Percentiles rank a stretch among this genome's conserved stretches.
phyloP scores from a whole-genome alignment of 176 grass and related monocot species.

The Miscanthus lutarioriparius region DNA sequence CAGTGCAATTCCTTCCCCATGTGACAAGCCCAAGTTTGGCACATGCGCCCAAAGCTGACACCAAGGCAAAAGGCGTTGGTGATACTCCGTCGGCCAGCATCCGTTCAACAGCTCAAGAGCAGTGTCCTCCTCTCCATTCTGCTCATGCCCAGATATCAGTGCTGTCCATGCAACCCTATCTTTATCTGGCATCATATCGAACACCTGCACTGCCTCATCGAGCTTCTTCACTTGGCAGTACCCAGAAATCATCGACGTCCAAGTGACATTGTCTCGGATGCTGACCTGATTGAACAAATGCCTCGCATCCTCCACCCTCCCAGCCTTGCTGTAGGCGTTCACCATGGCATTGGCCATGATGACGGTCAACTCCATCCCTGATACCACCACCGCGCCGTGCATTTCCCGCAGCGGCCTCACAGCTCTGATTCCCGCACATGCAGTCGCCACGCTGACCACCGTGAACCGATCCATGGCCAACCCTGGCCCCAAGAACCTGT shows the following conservation, averaged over 20 bases:
- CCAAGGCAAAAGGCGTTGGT: conserved; percentile 49
- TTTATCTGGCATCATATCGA: conserved; percentile 42
- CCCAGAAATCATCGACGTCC: conserved; percentile 59
- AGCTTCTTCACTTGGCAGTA: conserved; percentile 43
- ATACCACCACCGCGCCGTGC: conserved; percentile 41
- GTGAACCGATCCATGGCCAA: conserved; percentile 54
- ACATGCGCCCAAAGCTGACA: conserved; percentile 54
- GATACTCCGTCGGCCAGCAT: conserved; percentile 49
- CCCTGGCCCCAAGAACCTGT: conserved; percentile 31
- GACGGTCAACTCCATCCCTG: conserved; percentile 49
- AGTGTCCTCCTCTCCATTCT: conserved; percentile 61
- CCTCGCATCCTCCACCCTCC: conserved; percentile 41
- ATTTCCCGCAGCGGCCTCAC: conserved; percentile 43
- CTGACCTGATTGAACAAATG: conserved; percentile 49
- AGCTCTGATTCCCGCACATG: conserved; percentile 40
- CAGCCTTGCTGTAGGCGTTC: conserved; percentile 62
- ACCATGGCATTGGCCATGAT: conserved; percentile 73
- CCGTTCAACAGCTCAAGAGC: conserved; percentile 40
- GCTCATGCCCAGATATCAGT: conserved; percentile 68
- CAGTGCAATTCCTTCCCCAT: conserved; percentile 60
- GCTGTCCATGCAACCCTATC: conserved; percentile 62
- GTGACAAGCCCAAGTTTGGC: conserved; percentile 49
- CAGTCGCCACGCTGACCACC: conserved; percentile 43
- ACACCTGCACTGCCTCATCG: conserved; percentile 39
- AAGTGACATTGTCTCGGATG: conserved; percentile 33